These are phyloP conservation scores for Lepraria neglecta DNA, from an alignment of 495 filamentous ascomycete species.

Conservation along the genomic window DNA sequence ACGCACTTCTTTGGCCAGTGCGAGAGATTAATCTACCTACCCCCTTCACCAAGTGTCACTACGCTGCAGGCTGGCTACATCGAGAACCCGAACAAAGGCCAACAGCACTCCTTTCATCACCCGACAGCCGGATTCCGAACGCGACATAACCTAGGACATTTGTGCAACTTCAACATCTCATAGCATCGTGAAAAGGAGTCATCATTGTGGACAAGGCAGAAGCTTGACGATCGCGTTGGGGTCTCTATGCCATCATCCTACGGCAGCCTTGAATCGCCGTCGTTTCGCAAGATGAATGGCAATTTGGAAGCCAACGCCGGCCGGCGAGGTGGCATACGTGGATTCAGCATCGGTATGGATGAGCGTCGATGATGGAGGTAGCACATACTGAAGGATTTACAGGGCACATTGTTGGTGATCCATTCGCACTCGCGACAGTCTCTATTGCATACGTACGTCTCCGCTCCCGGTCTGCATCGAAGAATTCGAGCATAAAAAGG, in stretches of 20 bases:
- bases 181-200: not conserved
- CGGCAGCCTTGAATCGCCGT: constrained; percentile 52
- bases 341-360: constrained; percentile 61
- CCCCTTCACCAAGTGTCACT: not conserved
- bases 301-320: constrained; percentile 40
- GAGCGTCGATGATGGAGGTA: not conserved
- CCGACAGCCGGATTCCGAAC: not conserved
- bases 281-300: constrained; percentile 75
- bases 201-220: constrained; percentile 4
- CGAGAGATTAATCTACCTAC: constrained; percentile 14
- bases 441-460: constrained; percentile 80
- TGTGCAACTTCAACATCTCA: not conserved
- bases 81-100: constrained; percentile 11
- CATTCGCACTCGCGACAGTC: constrained; percentile 89
- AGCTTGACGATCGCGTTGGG: constrained; percentile 12
- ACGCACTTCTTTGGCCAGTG: constrained; percentile 23
- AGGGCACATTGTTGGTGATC: constrained; percentile 78
- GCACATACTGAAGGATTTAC: constrained; percentile 14
- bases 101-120: constrained; percentile 10
- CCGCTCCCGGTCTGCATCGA: not conserved
- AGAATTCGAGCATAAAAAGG: not conserved
- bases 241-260: constrained; percentile 31
- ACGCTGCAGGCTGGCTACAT: constrained; percentile 1
- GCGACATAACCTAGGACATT: not conserved
- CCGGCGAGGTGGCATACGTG: constrained; percentile 45